Percentiles rank a stretch among this genome's conserved stretches.
These are phyloP conservation scores for Dendrobium chrysotoxum DNA, from an alignment of 106 monocot species.

Conservation along the genomic window DNA sequence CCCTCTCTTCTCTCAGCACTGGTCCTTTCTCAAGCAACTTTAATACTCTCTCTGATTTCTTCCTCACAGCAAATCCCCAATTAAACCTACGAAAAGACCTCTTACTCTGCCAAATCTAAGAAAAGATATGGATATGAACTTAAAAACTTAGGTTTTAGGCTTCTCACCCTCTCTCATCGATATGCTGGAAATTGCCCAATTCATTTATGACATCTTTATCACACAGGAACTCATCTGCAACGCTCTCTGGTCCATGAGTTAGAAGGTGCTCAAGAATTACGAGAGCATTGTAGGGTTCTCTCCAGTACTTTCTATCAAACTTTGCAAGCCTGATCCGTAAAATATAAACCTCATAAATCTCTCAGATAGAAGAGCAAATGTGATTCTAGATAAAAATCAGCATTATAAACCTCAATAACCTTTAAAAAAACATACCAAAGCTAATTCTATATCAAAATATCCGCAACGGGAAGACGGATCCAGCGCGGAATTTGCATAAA, in stretches of 20 bases:
- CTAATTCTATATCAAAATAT: background rate
- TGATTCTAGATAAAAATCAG: background rate
- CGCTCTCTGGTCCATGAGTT: constrained; percentile 65
- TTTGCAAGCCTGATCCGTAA: constrained; percentile 40
- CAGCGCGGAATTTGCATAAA: too few species aligned
- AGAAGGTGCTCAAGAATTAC: constrained; percentile 69
- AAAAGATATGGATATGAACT: background rate
- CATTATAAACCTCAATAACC: background rate
- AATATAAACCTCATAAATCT: background rate
- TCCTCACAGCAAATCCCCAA: constrained; percentile 64
- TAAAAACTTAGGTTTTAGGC: background rate
- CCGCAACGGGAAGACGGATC: too few species aligned
- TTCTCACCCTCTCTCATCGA: constrained; percentile 78
- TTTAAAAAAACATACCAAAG: background rate
- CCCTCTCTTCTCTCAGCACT: constrained; percentile 53
- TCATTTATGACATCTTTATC: constrained; percentile 30
- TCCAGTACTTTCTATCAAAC: constrained; percentile 66
- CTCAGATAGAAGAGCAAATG: background rate
- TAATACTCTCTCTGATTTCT: constrained; percentile 70
- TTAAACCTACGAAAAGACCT: constrained; percentile 39
- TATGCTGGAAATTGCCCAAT: constrained; percentile 40
- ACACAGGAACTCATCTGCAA: constrained; percentile 58
- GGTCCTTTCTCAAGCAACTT: constrained; percentile 69
- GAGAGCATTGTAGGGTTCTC: constrained; percentile 65
- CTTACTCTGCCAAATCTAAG: background rate